phyloP scores from a whole-genome alignment of 176 grass and related monocot species.

The sorghum (Sorghum bicolor) region DNA sequence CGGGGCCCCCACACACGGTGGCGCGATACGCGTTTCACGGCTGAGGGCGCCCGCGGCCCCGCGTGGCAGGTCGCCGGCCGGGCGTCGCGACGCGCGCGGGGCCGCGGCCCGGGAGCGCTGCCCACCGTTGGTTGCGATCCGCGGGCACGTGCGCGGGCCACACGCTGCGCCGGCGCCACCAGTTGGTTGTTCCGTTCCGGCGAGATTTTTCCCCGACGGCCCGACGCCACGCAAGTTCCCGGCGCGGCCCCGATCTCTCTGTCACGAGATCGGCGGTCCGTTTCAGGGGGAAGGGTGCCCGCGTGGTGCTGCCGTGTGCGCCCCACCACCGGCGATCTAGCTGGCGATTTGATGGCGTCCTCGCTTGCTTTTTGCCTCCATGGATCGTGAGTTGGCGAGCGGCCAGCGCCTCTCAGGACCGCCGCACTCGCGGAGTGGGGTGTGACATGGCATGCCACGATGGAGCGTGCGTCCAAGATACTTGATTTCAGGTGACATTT shows the following conservation, averaged over 20 bases:
- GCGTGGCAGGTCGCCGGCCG: not conserved
- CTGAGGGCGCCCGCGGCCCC: constrained; percentile 11
- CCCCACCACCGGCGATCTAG: not conserved
- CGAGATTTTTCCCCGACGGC: constrained; percentile 1
- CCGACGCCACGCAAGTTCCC: not conserved
- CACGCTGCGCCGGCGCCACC: no score
- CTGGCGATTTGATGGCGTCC: not conserved
- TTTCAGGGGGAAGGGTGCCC: not conserved
- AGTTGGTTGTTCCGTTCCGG: not conserved
- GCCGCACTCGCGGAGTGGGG: not conserved
- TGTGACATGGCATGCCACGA: not conserved
- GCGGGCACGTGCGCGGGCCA: not conserved
- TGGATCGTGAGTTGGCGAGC: not conserved
- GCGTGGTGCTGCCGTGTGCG: not conserved
- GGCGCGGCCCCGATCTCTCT: not conserved
- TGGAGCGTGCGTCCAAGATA: not conserved
- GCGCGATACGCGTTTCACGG: constrained; percentile 10
- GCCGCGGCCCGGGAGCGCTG: not conserved
- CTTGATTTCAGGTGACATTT: not conserved
- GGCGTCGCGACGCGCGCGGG: not conserved
- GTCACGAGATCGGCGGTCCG: not conserved
- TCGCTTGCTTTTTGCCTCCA: not conserved
- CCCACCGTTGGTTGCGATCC: constrained; percentile 22
- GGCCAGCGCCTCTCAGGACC: not conserved
- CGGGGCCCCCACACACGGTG: not conserved